A percentile compares a stretch with the other conserved stretches of the same genome.
These are phyloP conservation scores for Geotrichum restrictum DNA, from an alignment of 1,139 yeast genomes.

Conservation along the genomic window DNA sequence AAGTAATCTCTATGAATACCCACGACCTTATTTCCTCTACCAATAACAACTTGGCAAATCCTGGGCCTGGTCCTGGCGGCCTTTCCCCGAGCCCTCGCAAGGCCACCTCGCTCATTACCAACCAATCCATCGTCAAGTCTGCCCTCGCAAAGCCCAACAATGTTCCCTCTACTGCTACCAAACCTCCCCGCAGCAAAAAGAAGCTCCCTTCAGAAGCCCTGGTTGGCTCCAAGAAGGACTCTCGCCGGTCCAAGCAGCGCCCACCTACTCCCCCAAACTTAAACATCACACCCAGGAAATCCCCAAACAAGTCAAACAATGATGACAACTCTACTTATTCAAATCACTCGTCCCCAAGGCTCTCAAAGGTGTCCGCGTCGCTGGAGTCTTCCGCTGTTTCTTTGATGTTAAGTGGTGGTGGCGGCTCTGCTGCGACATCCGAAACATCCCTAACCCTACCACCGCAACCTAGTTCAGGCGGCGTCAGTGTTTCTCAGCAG, in stretches of 20 bases:
- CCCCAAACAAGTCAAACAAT: not conserved
- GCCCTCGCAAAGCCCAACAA: slow-evolving; percentile 25
- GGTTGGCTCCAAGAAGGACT: slow-evolving; percentile 1
- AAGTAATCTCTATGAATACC: slow-evolving; percentile 16
- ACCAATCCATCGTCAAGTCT: slow-evolving; percentile 32
- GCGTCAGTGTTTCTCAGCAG: no score
- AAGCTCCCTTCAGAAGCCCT: not conserved
- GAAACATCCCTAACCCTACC: slow-evolving; percentile 12
- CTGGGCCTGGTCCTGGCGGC: slow-evolving; percentile 21
- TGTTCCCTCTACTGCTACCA: not conserved
- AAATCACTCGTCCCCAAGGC: not conserved
- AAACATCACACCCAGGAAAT: slow-evolving; percentile 4
- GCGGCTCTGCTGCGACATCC: not conserved
- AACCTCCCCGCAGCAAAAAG: slow-evolving; percentile 6
- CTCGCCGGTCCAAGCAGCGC: slow-evolving; percentile 5
- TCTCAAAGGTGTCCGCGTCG: not conserved
- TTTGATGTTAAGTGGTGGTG: not conserved
- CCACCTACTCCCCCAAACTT: not conserved
- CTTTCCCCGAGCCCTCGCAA: slow-evolving; percentile 10
- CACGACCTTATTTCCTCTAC: slow-evolving; percentile 6
- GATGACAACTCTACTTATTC: not conserved
- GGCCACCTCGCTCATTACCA: slow-evolving; percentile 28
- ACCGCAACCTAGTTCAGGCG: not conserved
- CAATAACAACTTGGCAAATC: slow-evolving; percentile 34
- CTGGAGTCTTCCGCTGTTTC: not conserved